Conservation (phyloP, 805 yeast species). For the Ogataea trehalophila region DNA sequence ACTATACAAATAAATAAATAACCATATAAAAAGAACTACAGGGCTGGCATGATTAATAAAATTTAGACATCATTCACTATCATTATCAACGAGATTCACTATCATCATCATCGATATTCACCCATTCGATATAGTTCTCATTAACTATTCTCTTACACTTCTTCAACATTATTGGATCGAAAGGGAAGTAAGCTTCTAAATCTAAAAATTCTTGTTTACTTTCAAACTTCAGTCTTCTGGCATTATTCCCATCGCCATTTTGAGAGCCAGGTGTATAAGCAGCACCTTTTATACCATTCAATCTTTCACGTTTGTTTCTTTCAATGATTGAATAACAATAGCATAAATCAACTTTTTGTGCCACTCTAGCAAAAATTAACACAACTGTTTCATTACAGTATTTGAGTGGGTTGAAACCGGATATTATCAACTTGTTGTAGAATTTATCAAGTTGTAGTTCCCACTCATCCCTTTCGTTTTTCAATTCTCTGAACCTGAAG, state of each 20-base stretch:
- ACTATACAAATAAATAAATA: too few relatives aligned
- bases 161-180: slow-evolving; percentile 82
- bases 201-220: slow-evolving; percentile 77
- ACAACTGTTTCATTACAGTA: slow-evolving; percentile 94
- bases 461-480: slow-evolving; percentile 48
- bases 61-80: slow-evolving; percentile 14
- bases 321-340: slow-evolving; percentile 93
- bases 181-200: slow-evolving; percentile 93
- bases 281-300: slow-evolving; percentile 39
- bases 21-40: too few relatives aligned
- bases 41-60: too few relatives aligned
- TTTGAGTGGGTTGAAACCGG: slow-evolving; percentile 89
- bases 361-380: slow-evolving; percentile 85
- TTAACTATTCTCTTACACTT: slow-evolving; percentile 50
- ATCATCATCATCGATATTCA: slow-evolving; percentile 54
- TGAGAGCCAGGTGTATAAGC: background rate
- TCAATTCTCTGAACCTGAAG: slow-evolving; percentile 65
- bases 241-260: background rate
- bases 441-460: slow-evolving; percentile 78
- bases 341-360: slow-evolving; percentile 84
- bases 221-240: slow-evolving; percentile 16
- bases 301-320: slow-evolving; percentile 72
- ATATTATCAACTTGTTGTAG: slow-evolving; percentile 77
- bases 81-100: slow-evolving; percentile 54
- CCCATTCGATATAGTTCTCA: slow-evolving; percentile 75